These are phyloP conservation scores for Asterophora lycoperdoides DNA, from an alignment of 768 basidiomycete genomes.

Conservation along the genomic window DNA sequence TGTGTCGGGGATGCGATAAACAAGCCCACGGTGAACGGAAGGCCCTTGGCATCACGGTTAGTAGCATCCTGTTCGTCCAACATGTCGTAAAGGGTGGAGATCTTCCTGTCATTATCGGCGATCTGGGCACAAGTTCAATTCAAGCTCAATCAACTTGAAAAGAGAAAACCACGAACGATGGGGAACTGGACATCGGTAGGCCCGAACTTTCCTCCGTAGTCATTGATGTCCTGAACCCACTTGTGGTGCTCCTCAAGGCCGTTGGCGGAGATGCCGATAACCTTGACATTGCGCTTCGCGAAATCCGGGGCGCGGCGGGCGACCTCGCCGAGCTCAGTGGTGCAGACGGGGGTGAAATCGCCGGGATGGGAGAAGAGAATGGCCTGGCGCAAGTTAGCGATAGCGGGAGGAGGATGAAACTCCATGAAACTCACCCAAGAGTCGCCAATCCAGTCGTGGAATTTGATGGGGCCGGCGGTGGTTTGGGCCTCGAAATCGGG, in stretches of 20 bases:
- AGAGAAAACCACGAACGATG: constrained; percentile 56
- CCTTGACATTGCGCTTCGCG: constrained; percentile 81
- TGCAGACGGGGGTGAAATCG: constrained; percentile 91
- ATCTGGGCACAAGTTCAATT: constrained; percentile 49
- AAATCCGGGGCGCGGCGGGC: constrained; percentile 86
- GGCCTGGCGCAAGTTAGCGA: constrained; percentile 39
- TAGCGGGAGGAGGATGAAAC: constrained; percentile 1
- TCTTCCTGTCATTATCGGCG: constrained; percentile 83
- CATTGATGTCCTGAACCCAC: constrained; percentile 89
- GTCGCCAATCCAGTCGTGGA: constrained; percentile 89
- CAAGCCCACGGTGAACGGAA: constrained; percentile 81
- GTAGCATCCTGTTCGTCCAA: constrained; percentile 93
- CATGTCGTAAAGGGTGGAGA: constrained; percentile 92
- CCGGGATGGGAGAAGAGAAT: constrained; percentile 94
- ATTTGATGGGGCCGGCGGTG: constrained; percentile 80
- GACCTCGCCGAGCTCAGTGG: constrained; percentile 96
- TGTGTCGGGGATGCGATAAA: background rate
- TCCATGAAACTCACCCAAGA: constrained; percentile 64
- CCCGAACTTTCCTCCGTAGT: constrained; percentile 62
- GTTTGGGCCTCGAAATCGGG: constrained; percentile 93
- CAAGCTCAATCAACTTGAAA: background rate
- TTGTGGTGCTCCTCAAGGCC: constrained; percentile 75
- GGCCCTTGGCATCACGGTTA: constrained; percentile 78
- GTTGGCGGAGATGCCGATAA: constrained; percentile 93
- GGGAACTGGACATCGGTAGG: constrained; percentile 86